A percentile compares a stretch with the other conserved stretches of the same genome.
Evolutionary conservation across 192 early-diverging fungal genomes (phyloP).

Genomic region (Paraglomus occultum): DNA sequence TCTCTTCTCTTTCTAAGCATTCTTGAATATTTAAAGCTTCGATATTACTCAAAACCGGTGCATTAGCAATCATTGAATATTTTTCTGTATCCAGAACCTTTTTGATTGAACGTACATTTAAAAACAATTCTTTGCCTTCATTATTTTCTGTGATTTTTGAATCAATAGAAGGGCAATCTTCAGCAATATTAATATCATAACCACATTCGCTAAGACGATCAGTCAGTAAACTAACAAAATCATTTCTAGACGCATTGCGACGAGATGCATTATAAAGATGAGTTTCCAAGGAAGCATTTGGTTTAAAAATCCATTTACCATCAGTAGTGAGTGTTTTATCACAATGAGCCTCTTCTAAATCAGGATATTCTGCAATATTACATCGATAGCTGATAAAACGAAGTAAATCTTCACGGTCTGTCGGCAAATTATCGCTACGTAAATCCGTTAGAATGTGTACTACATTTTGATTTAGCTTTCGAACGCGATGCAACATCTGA

Average conservation of each 20-base stretch:
- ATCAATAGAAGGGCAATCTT: slow-evolving; percentile 1
- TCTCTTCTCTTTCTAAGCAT: too few species aligned
- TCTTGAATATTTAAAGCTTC: not conserved
- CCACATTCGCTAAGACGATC: not conserved
- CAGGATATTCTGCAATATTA: not conserved
- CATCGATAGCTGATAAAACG: slow-evolving; percentile 4
- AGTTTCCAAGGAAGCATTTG: slow-evolving; percentile 10
- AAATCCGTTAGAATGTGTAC: slow-evolving; percentile 9
- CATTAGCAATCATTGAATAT: slow-evolving; percentile 6
- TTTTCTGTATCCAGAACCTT: not conserved
- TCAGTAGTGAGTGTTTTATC: not conserved
- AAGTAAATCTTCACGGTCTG: slow-evolving; percentile 2
- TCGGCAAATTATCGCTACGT: not conserved
- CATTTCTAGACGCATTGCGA: slow-evolving; percentile 11
- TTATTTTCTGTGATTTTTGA: slow-evolving; percentile 5
- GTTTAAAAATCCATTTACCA: slow-evolving; percentile 5
- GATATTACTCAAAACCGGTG: not conserved
- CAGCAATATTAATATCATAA: not conserved
- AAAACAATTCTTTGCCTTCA: slow-evolving; percentile 2
- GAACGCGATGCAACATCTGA: slow-evolving; percentile 6
- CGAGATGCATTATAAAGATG: slow-evolving; percentile 12
- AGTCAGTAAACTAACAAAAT: slow-evolving; percentile 17
- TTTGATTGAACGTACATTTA: not conserved
- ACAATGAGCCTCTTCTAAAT: slow-evolving; percentile 16
- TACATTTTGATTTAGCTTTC: not conserved